Evolutionary conservation across 2,329 filamentous ascomycete genomes (phyloP), one percentile per base, ranked within the genome.

Genomic region (Hymenoscyphus scutula): DNA sequence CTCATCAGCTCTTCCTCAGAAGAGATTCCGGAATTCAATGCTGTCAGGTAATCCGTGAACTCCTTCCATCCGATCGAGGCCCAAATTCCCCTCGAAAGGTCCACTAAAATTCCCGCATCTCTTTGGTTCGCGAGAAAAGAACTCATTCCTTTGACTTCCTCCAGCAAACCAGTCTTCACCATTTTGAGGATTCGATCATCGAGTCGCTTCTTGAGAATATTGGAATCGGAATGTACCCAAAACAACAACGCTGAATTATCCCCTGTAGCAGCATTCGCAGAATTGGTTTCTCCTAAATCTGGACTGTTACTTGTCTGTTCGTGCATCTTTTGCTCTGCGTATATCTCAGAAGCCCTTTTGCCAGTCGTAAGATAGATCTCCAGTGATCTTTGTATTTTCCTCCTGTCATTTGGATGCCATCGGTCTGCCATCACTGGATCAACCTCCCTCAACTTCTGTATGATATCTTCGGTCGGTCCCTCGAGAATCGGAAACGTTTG

Each of bases 11-110:
- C 79, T 63, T 71, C 59, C 48, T 66, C 56, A 30, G 70, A 65
- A 60, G 69, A 27, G 59, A 66, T 61, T 7, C 68, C 69, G 62
- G 74, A 65, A 67, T 76, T 69, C 15, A 79, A 64, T 1, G 83
- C 82, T 1, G 77, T 70, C 27, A 93, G 77, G 71, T 92, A 97
- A 0, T 85, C 81, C 62, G 90, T 83, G 72, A 98, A 89, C 73
- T 99, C 92, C 74, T 96, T 97, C 77, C 92, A 97, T 0, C 95
- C 95, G 65, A 99, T 99, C 1, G 93, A 95, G 59, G 96, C 90
- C 92, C 94, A 99, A 53, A 99, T 96, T 0, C 95, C 96, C 59
- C 88, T 86, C 1, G 85, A 90, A 67, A 86, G 82, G 72, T 98
- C 92, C 1, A 95, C 76, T 0, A 75, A 67, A 1, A 80, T 75